Percentiles rank a stretch among this genome's conserved stretches.
Evolutionary conservation across 2,329 filamentous ascomycete species (phyloP).

Genomic region (Parascedosporium putredinis): DNA sequence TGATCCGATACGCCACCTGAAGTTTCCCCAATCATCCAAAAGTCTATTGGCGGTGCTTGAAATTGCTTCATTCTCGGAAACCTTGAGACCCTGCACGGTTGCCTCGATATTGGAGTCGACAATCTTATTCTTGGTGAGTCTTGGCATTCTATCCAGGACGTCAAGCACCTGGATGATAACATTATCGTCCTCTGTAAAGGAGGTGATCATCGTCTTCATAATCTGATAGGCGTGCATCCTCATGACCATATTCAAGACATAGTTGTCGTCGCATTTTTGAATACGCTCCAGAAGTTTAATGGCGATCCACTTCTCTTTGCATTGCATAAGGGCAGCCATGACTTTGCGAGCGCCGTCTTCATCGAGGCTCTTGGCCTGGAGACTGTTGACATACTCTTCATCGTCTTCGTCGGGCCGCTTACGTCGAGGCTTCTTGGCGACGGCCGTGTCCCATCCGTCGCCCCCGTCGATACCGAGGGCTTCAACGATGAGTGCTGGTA

Average conservation of each 20-base stretch:
- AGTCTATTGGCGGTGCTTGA: conserved; percentile 59
- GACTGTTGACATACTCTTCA: conserved; percentile 88
- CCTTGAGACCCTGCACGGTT: conserved; percentile 58
- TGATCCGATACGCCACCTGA: conserved; percentile 85
- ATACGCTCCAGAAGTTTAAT: conserved; percentile 89
- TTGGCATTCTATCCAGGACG: conserved; percentile 79
- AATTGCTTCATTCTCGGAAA: conserved; percentile 64
- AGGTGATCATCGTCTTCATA: conserved; percentile 72
- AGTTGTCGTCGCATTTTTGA: conserved; percentile 75
- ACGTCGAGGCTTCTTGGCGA: conserved; percentile 82
- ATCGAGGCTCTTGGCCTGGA: conserved; percentile 68
- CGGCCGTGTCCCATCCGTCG: conserved; percentile 83
- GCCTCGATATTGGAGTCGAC: conserved; percentile 90
- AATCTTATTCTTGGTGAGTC: conserved; percentile 93
- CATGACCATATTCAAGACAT: conserved; percentile 77
- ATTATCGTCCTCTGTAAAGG: conserved; percentile 83
- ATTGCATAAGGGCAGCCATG: conserved; percentile 94
- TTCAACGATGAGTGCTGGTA: conserved; percentile 82
- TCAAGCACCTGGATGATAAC: conserved; percentile 82
- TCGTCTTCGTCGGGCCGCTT: conserved; percentile 89
- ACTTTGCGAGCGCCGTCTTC: conserved; percentile 83
- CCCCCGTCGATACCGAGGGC: conserved; percentile 89
- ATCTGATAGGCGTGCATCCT: conserved; percentile 97
- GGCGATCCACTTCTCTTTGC: conserved; percentile 98
- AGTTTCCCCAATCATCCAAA: conserved; percentile 81